Evolutionary conservation across 495 filamentous ascomycete genomes (phyloP), one percentile per base, ranked within the genome.

Genomic region (Aspergillus biplanus): DNA sequence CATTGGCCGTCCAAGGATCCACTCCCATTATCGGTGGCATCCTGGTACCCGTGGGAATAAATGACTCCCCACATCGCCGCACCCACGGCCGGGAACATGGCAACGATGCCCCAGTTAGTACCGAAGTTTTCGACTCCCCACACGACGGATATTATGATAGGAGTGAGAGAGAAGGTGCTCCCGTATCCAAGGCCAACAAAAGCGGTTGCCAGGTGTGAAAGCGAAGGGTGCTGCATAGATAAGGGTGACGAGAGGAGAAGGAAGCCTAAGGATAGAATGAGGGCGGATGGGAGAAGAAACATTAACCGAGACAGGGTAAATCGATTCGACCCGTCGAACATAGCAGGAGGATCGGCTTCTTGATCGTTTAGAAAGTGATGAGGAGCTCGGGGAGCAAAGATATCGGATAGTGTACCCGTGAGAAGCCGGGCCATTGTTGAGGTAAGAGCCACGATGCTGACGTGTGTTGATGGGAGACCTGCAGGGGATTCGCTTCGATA

Each of bases 41-140:
- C 78, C 71, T 97, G 88, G 73, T 97, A 99, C 5, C 91, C 88
- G 0, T 78, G 83, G 7, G 88, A 88, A 70, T 97, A 99, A 12
- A 97, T 75, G 5, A 91, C 66, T 0, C 95, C 91, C 92, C 92
- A 99, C 9, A 93, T 79, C 0, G 91, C 89, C 0, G 93, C 92
- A 0, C 94, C 94, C 3, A 86, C 73, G 2, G 93, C 95, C 8
- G 95, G 95, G 53, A 93, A 89, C 79, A 96, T 91, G 37, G 91
- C 91, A 15, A 99, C 88, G 62, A 97, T 92, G 13, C 95, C 95
- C 89, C 94, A 99, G 67, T 99, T 98, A 3, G 95, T 99, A 62
- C 91, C 95, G 73, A 98, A 98, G 74, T 98, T 99, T 78, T 97
- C 92, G 2, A 97, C 92, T 39, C 95, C 95, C 95, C 95, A 99